These are phyloP conservation scores for Gymnopilus dilepis DNA, from an alignment of 768 basidiomycete species.

Conservation along the genomic window DNA sequence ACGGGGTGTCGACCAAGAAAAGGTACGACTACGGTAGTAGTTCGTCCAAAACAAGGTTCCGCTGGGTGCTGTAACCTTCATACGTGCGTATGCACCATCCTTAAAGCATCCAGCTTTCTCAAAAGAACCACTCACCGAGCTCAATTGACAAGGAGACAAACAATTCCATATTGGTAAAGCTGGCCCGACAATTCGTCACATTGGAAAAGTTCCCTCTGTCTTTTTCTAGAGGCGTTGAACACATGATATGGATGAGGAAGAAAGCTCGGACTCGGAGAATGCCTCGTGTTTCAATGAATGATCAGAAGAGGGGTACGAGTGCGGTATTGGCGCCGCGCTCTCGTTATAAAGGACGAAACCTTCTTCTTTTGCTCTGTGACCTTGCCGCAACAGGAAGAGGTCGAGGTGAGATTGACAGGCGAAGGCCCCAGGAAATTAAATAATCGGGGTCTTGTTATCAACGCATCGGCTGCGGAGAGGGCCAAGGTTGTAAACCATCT, in stretches of 20 bases:
- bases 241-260: slow-evolving; percentile 13
- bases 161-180: slow-evolving; percentile 15
- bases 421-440: slow-evolving; percentile 7
- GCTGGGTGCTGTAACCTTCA: neutral
- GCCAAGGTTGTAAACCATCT: neutral
- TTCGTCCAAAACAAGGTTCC: slow-evolving; percentile 8
- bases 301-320: slow-evolving; percentile 4
- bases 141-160: slow-evolving; percentile 10
- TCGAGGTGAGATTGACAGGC: slow-evolving; percentile 9
- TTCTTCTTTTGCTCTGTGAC: neutral
- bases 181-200: slow-evolving; percentile 21
- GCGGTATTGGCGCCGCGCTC: slow-evolving; percentile 2
- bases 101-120: slow-evolving; percentile 13
- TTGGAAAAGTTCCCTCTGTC: slow-evolving; percentile 17
- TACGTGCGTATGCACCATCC: neutral
- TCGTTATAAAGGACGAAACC: slow-evolving; percentile 1
- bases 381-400: slow-evolving; percentile 9
- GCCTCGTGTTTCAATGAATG: slow-evolving; percentile 7
- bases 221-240: slow-evolving; percentile 8
- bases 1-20: neutral
- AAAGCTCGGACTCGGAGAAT: slow-evolving; percentile 8
- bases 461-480: slow-evolving; percentile 9
- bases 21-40: neutral
- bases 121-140: neutral
- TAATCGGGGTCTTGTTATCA: slow-evolving; percentile 12